Conservation (phyloP, 305 asterid species). For the Ilex paraguariensis region DNA sequence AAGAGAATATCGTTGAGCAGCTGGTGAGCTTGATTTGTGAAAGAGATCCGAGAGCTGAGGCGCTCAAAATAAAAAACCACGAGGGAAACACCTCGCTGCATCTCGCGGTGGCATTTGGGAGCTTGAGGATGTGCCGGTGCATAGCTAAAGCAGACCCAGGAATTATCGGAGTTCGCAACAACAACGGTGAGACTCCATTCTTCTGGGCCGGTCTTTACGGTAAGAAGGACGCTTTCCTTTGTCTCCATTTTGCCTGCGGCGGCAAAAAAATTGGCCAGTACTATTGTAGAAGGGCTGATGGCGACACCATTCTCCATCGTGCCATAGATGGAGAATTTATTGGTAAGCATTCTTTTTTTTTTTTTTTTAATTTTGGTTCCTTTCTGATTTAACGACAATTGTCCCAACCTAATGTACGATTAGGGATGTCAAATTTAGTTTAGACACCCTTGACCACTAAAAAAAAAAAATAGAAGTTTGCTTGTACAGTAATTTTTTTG, state of each 20-base stretch:
- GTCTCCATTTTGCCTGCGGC: background rate
- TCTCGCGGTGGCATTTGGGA: background rate
- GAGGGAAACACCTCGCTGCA: background rate
- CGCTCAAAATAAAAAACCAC: background rate
- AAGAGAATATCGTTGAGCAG: background rate
- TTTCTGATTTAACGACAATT: too few species aligned
- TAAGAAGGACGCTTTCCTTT: background rate
- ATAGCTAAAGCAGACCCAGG: background rate
- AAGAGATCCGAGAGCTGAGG: background rate
- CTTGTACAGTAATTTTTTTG: too few species aligned
- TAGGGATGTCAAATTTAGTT: too few species aligned
- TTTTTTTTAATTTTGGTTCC: too few species aligned
- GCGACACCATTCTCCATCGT: background rate
- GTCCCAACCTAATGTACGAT: too few species aligned
- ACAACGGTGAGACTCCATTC: background rate
- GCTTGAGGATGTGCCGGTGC: background rate
- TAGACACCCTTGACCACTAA: too few species aligned
- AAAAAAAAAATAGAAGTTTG: too few species aligned
- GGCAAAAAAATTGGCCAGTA: background rate
- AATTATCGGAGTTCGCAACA: background rate
- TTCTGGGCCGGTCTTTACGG: background rate
- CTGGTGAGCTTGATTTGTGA: background rate
- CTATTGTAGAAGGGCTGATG: background rate
- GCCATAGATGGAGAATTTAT: background rate
- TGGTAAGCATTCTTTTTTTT: background rate